Evolutionary conservation across 192 early-diverging fungal genomes (phyloP).

Genomic region (Umbelopsis isabellina): DNA sequence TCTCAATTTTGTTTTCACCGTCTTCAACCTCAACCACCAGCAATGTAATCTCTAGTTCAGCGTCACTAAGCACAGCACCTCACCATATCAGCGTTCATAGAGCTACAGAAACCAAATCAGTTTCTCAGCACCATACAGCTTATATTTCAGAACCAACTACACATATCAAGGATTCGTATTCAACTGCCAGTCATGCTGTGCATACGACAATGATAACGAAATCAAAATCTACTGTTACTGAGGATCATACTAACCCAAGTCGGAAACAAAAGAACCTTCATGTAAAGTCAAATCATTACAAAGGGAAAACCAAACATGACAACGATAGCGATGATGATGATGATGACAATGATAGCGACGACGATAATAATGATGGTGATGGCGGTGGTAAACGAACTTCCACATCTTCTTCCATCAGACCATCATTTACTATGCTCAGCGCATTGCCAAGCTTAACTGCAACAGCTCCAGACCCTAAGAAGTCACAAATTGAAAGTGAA

Average conservation of each 20-base stretch:
- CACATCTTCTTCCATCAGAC: not conserved
- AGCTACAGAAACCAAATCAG: not conserved
- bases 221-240: not conserved
- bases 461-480: not conserved
- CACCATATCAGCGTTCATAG: not conserved
- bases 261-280: not conserved
- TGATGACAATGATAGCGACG: constrained; percentile 2
- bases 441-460: not conserved
- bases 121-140: not conserved
- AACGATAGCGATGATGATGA: not conserved
- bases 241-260: not conserved
- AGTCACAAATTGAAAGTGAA: constrained; percentile 4
- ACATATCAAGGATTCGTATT: not conserved
- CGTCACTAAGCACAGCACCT: not conserved
- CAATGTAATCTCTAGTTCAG: not conserved
- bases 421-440: not conserved
- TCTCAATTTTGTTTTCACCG: not conserved
- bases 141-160: not conserved
- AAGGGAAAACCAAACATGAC: too few species aligned
- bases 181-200: not conserved
- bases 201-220: not conserved
- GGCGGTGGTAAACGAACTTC: not conserved
- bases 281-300: not conserved
- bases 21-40: not conserved
- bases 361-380: not conserved